Evolutionary conservation across 352 stramenopile species (phyloP).

Genomic region (Lagenidium giganteum): DNA sequence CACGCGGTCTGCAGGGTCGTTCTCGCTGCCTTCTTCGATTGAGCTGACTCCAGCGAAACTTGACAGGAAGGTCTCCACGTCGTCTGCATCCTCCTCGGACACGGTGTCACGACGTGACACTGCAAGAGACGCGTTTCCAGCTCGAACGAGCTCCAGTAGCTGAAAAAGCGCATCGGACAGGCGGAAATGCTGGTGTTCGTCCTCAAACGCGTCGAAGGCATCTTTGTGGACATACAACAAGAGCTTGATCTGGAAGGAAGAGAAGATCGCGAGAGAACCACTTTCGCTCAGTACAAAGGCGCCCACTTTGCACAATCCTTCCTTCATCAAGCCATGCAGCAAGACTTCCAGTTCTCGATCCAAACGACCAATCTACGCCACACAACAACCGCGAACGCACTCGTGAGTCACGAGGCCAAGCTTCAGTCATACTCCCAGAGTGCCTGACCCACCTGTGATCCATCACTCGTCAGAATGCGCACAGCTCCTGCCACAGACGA

Average conservation of each 20-base stretch:
- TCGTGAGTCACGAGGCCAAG: background rate
- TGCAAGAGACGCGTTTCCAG: too few relatives aligned
- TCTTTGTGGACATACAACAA: slow-evolving; percentile 55
- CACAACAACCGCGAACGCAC: too few relatives aligned
- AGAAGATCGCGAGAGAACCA: slow-evolving; percentile 49
- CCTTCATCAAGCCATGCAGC: slow-evolving; percentile 62
- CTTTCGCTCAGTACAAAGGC: slow-evolving; percentile 44
- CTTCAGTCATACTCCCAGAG: too few relatives aligned
- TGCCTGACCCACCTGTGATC: slow-evolving; percentile 18
- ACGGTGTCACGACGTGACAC: too few relatives aligned
- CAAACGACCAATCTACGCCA: slow-evolving; percentile 54
- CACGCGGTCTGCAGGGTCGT: slow-evolving; percentile 29
- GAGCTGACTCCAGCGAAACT: slow-evolving; percentile 38
- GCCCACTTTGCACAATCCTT: slow-evolving; percentile 34
- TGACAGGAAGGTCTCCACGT: slow-evolving; percentile 67
- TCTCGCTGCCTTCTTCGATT: slow-evolving; percentile 9
- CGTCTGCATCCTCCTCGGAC: slow-evolving; percentile 25
- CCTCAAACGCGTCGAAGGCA: slow-evolving; percentile 62
- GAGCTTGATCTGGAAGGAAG: slow-evolving; percentile 54
- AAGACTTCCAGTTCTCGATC: slow-evolving; percentile 54
- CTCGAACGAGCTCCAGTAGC: slow-evolving; percentile 58
- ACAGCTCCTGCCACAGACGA: slow-evolving; percentile 51
- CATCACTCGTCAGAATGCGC: slow-evolving; percentile 39
- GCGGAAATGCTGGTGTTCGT: slow-evolving; percentile 50
- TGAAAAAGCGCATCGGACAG: slow-evolving; percentile 58